Percentiles rank a stretch among this genome's conserved stretches.
Evolutionary conservation across 768 basidiomycete species (phyloP).

Genomic region (Leccinellum luteum): DNA sequence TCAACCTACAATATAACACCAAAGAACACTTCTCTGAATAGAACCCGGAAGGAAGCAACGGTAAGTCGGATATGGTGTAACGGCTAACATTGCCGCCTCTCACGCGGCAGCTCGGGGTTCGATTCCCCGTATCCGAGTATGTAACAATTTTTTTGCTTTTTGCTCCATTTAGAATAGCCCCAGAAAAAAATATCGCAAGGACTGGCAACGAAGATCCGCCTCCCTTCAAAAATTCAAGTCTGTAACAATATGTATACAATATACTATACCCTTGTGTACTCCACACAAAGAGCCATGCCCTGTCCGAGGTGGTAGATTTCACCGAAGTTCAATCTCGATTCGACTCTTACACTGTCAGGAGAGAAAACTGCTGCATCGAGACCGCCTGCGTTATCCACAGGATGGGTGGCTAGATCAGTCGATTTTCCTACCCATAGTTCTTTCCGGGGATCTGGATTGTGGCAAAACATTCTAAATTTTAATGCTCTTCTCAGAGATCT

Average conservation of each 20-base stretch:
- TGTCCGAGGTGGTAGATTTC: neutral
- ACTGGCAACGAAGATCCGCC: too few species aligned
- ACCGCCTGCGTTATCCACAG: neutral
- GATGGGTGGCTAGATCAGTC: neutral
- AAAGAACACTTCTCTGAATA: neutral
- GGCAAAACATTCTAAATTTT: constrained; percentile 21
- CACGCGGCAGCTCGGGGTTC: constrained; percentile 46
- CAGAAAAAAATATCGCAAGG: too few species aligned
- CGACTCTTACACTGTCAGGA: constrained; percentile 32
- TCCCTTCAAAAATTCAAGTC: too few species aligned
- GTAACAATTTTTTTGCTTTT: too few species aligned
- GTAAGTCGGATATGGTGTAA: constrained; percentile 56
- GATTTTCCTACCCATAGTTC: constrained; percentile 23
- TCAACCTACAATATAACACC: neutral
- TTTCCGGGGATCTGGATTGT: constrained; percentile 27
- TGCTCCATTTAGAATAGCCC: too few species aligned
- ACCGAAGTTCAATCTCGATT: constrained; percentile 20
- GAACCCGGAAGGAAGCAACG: neutral
- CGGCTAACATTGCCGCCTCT: constrained; percentile 67
- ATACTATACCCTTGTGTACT: constrained; percentile 15
- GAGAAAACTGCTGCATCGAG: constrained; percentile 23
- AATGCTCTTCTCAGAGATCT: constrained; percentile 2
- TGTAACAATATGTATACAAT: too few species aligned
- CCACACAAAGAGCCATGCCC: constrained; percentile 16
- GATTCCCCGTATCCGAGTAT: constrained; percentile 32